Percentiles rank a stretch among this genome's conserved stretches.
Evolutionary conservation across 2,329 filamentous ascomycete species (phyloP).

Genomic region (Anisogramma anomala): DNA sequence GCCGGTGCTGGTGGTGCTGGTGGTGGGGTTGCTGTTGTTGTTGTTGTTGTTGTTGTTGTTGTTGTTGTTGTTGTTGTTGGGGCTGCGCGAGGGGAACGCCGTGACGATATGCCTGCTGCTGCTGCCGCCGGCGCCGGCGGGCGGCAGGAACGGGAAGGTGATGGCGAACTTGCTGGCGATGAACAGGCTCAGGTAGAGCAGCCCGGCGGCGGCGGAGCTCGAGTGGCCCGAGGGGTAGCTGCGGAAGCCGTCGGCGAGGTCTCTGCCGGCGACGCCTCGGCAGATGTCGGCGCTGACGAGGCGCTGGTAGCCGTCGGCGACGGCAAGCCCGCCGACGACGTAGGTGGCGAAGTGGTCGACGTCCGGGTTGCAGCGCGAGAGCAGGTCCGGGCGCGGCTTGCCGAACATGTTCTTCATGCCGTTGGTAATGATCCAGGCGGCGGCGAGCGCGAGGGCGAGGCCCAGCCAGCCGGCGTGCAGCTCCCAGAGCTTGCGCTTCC

Average conservation of each 20-base stretch:
- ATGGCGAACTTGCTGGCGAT: conserved; percentile 73
- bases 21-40: background rate
- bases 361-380: conserved; percentile 70
- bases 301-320: conserved; percentile 43
- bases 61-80: conserved; percentile 18
- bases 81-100: conserved; percentile 60
- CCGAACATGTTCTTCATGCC: conserved; percentile 71
- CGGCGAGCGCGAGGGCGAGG: conserved; percentile 58
- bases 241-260: conserved; percentile 67
- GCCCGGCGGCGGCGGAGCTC: conserved; percentile 63
- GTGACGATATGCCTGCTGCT: conserved; percentile 40
- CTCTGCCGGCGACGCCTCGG: conserved; percentile 34
- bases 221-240: conserved; percentile 73
- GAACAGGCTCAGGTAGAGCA: conserved; percentile 80
- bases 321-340: conserved; percentile 49
- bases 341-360: conserved; percentile 47
- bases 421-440: conserved; percentile 70
- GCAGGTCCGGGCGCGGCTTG: conserved; percentile 67
- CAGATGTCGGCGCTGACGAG: conserved; percentile 73
- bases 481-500: conserved; percentile 82
- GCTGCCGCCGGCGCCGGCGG: conserved; percentile 23
- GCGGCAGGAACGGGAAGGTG: conserved; percentile 53
- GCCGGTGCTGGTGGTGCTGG: conserved; percentile 19
- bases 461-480: conserved; percentile 79
- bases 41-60: no score